Evolutionary conservation across 2,329 filamentous ascomycete genomes (phyloP), one percentile per base, ranked within the genome.

Genomic region (Colletotrichum paranaense): DNA sequence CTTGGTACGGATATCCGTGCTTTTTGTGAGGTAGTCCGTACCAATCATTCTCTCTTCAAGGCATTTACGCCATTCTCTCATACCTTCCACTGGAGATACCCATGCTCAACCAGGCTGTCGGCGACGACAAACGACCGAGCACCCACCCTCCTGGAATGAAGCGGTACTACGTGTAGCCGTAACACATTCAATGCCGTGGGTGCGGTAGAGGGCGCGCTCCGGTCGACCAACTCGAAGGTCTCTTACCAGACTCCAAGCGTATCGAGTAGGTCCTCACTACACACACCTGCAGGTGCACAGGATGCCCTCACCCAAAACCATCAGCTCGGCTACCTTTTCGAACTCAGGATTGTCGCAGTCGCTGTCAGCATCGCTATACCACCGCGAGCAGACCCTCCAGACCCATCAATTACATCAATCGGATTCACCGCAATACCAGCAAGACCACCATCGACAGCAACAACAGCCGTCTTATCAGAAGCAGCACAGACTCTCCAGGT

Each of bases 401-500:
- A 38, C 49, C 49, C 62, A 56, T 55, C 46, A 65, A 30, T 8
- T 38, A 30, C 62, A 42, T 26, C 28, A 52, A 56, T 64, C 22
- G 22, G 22, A 5, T 22, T 24, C 28, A 56, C 26, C 62, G 16
- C 62, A 55, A 56, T 35, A 46, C 22, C 58, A 38, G 32, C 35
- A 46, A n/a, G 22, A 62, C 38, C 35, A 46, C 12, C 35, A 62
- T 19, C 49, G 49, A 2, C 49, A 60, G n/a, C 56, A 53, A 16
- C 49, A 19, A 22, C 24, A 26, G 24, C 65, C 67, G 57, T 12
- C 49, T 28, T 68, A 62, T 38, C 42, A 57, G 52, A 68, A 68
- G 49, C 70, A 73, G 67, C 65, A 73, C 67, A 63, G 70, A 68
- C 66, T 73, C 8, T 73, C 70, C 42, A 53, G 58, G 38, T 65